A percentile compares a stretch with the other conserved stretches of the same genome.
These are phyloP conservation scores for Sarocladium kiliense DNA, from an alignment of 2,329 filamentous ascomycete species.

Conservation along the genomic window DNA sequence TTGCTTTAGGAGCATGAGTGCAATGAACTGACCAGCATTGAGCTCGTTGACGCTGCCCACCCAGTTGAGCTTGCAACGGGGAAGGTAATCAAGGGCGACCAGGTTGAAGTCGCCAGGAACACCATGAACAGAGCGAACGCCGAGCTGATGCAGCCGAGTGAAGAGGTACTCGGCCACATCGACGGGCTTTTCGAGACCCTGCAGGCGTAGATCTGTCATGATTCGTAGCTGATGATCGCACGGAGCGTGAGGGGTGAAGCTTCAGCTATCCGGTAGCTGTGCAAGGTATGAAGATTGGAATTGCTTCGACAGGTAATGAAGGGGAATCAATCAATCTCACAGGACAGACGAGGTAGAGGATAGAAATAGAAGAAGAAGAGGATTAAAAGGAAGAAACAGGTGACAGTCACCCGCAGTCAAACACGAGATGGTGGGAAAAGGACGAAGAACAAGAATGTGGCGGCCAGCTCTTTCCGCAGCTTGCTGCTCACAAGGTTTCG, in stretches of 20 bases:
- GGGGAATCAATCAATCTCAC: background rate
- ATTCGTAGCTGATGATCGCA: background rate
- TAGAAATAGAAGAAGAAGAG: background rate
- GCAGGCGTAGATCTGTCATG: conserved; percentile 34
- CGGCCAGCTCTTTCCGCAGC: background rate
- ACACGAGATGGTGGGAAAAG: background rate
- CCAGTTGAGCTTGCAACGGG: conserved; percentile 55
- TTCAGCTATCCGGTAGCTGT: background rate
- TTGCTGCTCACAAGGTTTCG: background rate
- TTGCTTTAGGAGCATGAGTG: conserved; percentile 12
- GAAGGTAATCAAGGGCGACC: conserved; percentile 61
- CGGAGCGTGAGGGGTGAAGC: conserved; percentile 6
- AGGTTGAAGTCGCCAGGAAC: conserved; percentile 73
- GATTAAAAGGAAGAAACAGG: background rate
- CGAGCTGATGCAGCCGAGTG: conserved; percentile 56
- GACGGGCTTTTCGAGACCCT: conserved; percentile 41
- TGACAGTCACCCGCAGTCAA: background rate
- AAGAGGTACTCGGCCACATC: conserved; percentile 67
- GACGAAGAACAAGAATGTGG: background rate
- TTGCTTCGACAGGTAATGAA: background rate
- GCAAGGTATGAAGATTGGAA: background rate
- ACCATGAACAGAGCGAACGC: conserved; percentile 61
- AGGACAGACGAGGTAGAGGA: no score
- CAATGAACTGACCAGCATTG: conserved; percentile 53
- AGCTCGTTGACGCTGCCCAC: conserved; percentile 68